Conservation (phyloP, 2,329 filamentous ascomycete genomes). For the Teratosphaeria destructans region DNA sequence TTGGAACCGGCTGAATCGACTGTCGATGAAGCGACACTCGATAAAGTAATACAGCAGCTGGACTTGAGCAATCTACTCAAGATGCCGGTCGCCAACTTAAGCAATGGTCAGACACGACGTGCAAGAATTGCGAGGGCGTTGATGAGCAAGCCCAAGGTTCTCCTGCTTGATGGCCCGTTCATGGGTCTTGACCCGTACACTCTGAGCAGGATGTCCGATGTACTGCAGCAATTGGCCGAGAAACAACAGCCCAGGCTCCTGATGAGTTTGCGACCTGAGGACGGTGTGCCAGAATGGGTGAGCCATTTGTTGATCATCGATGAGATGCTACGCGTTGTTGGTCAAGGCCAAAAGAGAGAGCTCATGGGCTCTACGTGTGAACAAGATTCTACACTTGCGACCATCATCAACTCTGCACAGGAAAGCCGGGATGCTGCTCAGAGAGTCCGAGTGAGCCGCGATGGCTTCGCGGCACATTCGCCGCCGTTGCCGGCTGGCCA, state of each 20-base stretch:
- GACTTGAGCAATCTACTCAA: conserved; percentile 58
- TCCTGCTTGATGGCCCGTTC: conserved; percentile 88
- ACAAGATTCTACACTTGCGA: not conserved
- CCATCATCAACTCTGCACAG: not conserved
- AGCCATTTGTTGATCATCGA: conserved; percentile 70
- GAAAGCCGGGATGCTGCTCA: conserved; percentile 1
- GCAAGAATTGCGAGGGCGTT: conserved; percentile 82
- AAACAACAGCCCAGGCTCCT: conserved; percentile 61
- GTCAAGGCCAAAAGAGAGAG: conserved; percentile 53
- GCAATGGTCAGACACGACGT: conserved; percentile 82
- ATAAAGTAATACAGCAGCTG: conserved; percentile 58
- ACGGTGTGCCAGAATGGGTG: conserved; percentile 81
- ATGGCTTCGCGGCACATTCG: conserved; percentile 18
- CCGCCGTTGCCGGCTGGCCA: conserved; percentile 42
- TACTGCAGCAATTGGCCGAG: conserved; percentile 59
- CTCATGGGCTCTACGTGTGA: conserved; percentile 37
- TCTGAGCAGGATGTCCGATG: conserved; percentile 56
- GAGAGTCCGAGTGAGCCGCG: conserved; percentile 14
- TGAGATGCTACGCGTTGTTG: conserved; percentile 53
- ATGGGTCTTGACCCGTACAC: conserved; percentile 91
- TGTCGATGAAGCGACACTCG: conserved; percentile 42
- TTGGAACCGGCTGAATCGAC: conserved; percentile 39
- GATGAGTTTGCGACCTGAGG: conserved; percentile 71
- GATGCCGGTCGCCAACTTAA: conserved; percentile 79
- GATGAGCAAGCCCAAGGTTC: conserved; percentile 63